Evolutionary conservation across 2,329 filamentous ascomycete genomes (phyloP), one percentile per base, ranked within the genome.

Genomic region (Alternaria sp.): DNA sequence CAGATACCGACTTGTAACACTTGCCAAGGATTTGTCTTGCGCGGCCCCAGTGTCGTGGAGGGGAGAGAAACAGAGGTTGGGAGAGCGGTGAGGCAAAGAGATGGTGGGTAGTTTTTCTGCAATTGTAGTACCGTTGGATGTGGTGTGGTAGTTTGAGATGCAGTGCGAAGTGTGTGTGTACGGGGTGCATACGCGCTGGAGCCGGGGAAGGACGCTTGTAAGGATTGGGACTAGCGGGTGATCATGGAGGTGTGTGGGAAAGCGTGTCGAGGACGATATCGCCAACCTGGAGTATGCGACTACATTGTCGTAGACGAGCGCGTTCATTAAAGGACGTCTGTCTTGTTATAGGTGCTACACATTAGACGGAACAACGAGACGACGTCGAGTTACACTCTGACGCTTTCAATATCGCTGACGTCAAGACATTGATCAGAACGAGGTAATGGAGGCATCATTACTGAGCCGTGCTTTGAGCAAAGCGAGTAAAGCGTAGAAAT

Each of bases 391-490:
- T 49, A 49, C 30, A 18, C 41, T 46, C n/a, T 51, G 42, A 59
- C 47, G 44, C 30, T n/a, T 42, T 11, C 34, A 24, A 41, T 24
- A 47, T 52, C 26, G 32, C 51, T 62, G 62, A 64, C 62, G 59
- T 62, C 59, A 64, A 53, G 55, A 64, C 51, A 48, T 30, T 49
- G 18, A 9, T 51, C 36, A 24, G 46, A 22, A 43, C 22, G 24
- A 39, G 41, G 39, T 59, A 38, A 62, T 64, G 48, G 20, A 62
- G 41, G 44, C 62, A 64, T 64, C 62, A 64, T 62, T 51, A 44
- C 59, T 55, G 51, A 41, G 32, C 41, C 22, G 38, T 58, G 36
- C 16, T 42, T 43, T 34, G 16, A 41, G 49, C 38, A 24, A 48
- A 51, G 43, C 7, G 14, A 59, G 26, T 48, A 38, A 43, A 43